Percentiles rank a stretch among this genome's conserved stretches.
Conservation (phyloP, 345 rosid genomes). For the Microthlaspi erraticum region DNA sequence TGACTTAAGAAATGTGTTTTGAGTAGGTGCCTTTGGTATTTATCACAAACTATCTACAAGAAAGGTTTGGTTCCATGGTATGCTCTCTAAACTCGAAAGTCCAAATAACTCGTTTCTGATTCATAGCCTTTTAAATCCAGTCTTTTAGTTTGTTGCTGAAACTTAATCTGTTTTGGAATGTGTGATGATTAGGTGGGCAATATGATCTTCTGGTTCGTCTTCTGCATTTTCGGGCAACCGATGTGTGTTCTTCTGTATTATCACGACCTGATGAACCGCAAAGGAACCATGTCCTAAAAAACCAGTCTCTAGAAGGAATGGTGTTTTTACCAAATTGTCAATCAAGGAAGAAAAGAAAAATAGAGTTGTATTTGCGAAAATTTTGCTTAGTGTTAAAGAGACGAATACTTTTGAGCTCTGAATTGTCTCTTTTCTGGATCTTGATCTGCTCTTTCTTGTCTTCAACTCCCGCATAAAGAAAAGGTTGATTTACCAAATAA, state of each 20-base stretch:
- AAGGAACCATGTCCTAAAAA: constrained; percentile 42
- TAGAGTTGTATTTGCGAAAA: constrained; percentile 33
- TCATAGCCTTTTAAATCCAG: not conserved
- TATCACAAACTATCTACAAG: constrained; percentile 77
- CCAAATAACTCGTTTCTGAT: constrained; percentile 1
- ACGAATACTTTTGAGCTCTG: constrained; percentile 18
- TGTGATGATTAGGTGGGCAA: constrained; percentile 77
- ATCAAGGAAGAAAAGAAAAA: constrained; percentile 24
- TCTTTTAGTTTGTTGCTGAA: not conserved
- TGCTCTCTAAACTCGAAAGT: constrained; percentile 27
- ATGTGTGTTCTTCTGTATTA: constrained; percentile 93
- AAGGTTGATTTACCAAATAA: constrained; percentile 4
- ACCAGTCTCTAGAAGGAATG: not conserved
- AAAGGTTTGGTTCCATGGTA: constrained; percentile 86
- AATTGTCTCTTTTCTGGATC: constrained; percentile 22
- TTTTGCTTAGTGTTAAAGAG: constrained; percentile 36
- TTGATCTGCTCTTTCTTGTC: constrained; percentile 11
- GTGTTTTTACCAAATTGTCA: constrained; percentile 16
- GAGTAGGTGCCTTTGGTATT: constrained; percentile 87
- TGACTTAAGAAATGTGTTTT: constrained; percentile 20
- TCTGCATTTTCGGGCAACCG: constrained; percentile 97
- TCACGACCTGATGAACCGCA: constrained; percentile 94
- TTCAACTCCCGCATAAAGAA: constrained; percentile 15
- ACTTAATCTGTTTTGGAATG: constrained; percentile 28
- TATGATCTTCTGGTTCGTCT: constrained; percentile 92